Evolutionary conservation across 2,329 filamentous ascomycete genomes (phyloP).

Genomic region (Remersonia thermophila): DNA sequence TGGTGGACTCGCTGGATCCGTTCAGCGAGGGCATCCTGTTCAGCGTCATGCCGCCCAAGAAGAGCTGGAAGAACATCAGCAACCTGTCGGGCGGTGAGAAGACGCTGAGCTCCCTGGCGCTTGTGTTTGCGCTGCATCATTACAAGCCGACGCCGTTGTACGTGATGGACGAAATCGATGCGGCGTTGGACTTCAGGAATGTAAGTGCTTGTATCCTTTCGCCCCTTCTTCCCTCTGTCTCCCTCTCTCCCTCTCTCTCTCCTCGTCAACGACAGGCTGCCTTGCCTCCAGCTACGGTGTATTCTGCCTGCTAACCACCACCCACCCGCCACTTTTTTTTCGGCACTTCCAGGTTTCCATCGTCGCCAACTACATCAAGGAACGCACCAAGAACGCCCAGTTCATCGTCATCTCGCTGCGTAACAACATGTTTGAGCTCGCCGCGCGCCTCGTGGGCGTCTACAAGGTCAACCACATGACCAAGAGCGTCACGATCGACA

Average conservation of each 20-base stretch:
- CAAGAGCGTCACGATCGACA: constrained; percentile 83
- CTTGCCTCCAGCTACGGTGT: too few relatives aligned
- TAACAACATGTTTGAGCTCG: constrained; percentile 99
- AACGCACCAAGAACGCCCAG: constrained; percentile 96
- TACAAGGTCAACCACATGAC: constrained; percentile 99
- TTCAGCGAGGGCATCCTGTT: constrained; percentile 96
- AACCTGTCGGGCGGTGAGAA: constrained; percentile 96
- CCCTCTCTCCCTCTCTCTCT: not conserved
- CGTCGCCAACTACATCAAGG: constrained; percentile 97
- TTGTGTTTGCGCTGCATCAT: constrained; percentile 97
- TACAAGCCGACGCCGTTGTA: constrained; percentile 97
- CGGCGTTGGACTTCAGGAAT: constrained; percentile 93
- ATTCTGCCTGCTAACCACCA: too few relatives aligned
- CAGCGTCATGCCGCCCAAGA: constrained; percentile 98
- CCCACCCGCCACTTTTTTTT: too few relatives aligned
- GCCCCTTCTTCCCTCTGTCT: too few relatives aligned
- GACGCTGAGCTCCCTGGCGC: constrained; percentile 79
- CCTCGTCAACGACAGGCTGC: too few relatives aligned
- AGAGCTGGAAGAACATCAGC: constrained; percentile 98
- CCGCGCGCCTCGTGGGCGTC: constrained; percentile 86
- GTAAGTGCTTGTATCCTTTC: constrained; percentile 52
- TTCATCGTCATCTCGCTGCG: constrained; percentile 96
- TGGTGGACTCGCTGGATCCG: constrained; percentile 90
- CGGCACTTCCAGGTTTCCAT: constrained; percentile 64
- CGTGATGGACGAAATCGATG: constrained; percentile 99